A percentile compares a stretch with the other conserved stretches of the same genome.
These are phyloP conservation scores for Penicillium hesseltinei DNA, from an alignment of 2,329 filamentous ascomycete genomes.

Conservation along the genomic window DNA sequence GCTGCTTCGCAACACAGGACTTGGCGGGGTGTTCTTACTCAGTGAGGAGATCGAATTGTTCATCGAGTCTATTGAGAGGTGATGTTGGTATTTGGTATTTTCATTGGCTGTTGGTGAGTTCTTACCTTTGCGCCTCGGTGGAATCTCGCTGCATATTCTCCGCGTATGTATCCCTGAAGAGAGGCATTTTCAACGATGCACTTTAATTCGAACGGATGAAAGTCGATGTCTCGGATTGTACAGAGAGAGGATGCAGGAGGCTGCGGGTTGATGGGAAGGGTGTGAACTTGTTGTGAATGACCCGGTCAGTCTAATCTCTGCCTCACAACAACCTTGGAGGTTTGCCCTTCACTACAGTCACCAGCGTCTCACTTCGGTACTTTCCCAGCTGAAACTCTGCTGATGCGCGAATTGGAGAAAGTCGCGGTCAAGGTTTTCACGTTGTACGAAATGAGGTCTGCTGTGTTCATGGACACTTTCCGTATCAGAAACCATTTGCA, in stretches of 20 bases:
- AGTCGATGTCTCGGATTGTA: background rate
- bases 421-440: background rate
- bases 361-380: background rate
- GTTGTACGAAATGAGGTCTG: background rate
- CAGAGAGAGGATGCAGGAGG: background rate
- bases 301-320: background rate
- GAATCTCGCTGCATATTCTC: conserved; percentile 9
- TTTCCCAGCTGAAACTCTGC: background rate
- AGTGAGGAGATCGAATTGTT: conserved; percentile 2
- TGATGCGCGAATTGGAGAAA: background rate
- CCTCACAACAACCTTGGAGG: background rate
- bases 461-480: background rate
- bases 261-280: background rate
- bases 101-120: background rate
- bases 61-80: background rate
- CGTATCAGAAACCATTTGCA: background rate
- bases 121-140: conserved; percentile 7
- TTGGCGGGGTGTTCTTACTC: background rate
- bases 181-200: background rate
- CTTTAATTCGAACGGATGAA: background rate
- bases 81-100: background rate
- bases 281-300: background rate
- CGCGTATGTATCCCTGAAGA: conserved; percentile 2
- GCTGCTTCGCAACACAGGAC: background rate
- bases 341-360: background rate